A percentile compares a stretch with the other conserved stretches of the same genome.
These are phyloP conservation scores for Logfia minima DNA, from an alignment of 129 eudicot genomes.

Conservation along the genomic window DNA sequence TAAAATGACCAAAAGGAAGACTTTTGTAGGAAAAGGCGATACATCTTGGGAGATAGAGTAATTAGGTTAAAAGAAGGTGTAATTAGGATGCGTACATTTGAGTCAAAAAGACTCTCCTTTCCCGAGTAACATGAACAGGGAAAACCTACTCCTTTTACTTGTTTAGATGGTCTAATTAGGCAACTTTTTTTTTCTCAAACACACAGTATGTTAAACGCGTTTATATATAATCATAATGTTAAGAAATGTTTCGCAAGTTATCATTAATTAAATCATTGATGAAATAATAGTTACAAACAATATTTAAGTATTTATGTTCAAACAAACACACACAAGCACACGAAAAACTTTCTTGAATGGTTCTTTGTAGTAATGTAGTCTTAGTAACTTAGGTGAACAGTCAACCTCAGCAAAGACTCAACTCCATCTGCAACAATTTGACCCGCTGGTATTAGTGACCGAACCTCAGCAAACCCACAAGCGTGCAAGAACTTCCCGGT, in stretches of 20 bases:
- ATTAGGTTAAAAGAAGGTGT: no score
- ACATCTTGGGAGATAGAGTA: no score
- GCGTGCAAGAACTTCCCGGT: conserved; percentile 89
- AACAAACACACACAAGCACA: conserved; percentile 26
- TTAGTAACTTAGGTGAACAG: conserved; percentile 70
- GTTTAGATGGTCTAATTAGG: no score
- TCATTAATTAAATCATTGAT: conserved; percentile 21
- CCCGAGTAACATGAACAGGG: no score
- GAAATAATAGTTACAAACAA: conserved; percentile 25
- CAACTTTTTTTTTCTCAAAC: no score
- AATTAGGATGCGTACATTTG: no score
- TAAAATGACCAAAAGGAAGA: no score
- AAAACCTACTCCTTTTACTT: no score
- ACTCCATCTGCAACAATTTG: conserved; percentile 81
- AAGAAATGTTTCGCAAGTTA: not conserved
- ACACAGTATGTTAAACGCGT: no score
- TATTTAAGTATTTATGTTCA: conserved; percentile 6
- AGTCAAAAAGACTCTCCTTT: no score
- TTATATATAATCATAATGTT: not conserved
- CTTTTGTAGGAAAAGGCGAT: no score
- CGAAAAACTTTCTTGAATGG: conserved; percentile 13
- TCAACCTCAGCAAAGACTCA: conserved; percentile 79
- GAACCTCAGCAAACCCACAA: conserved; percentile 91
- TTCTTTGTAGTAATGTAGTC: not conserved
- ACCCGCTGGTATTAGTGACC: conserved; percentile 86